Percentiles rank a stretch among this genome's conserved stretches.
Evolutionary conservation across 257 asterid genomes (phyloP).

Genomic region (Plantago ovata): DNA sequence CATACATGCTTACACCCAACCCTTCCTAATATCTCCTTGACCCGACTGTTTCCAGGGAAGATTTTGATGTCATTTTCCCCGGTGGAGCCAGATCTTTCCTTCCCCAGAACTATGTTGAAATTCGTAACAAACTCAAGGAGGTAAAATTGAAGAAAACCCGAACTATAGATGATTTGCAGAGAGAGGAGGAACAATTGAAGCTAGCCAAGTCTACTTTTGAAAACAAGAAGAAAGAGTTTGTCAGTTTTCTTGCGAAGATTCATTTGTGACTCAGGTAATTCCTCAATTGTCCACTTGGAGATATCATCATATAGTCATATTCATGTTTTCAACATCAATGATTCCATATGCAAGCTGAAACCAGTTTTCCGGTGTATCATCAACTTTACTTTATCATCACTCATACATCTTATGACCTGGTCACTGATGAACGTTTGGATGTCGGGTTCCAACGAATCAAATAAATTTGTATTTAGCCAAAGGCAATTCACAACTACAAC

Average conservation of each 20-base stretch:
- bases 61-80: constrained; percentile 61
- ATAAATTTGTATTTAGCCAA: no score
- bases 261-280: constrained; percentile 38
- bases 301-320: constrained; percentile 2
- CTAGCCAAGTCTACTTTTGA: constrained; percentile 49
- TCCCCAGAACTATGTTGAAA: constrained; percentile 38
- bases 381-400: background rate
- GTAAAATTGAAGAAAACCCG: constrained; percentile 63
- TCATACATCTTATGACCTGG: no score
- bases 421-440: no score
- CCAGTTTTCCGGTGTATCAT: background rate
- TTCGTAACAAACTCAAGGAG: constrained; percentile 53
- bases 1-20: constrained; percentile 9
- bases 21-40: constrained; percentile 13
- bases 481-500: no score
- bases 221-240: constrained; percentile 57
- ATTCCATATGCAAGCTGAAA: constrained; percentile 4
- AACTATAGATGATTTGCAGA: constrained; percentile 51
- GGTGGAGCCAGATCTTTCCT: constrained; percentile 32
- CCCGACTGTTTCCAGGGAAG: constrained; percentile 34
- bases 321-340: constrained; percentile 11
- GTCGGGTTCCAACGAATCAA: no score
- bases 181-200: constrained; percentile 55
- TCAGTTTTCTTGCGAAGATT: constrained; percentile 49
- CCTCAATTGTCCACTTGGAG: constrained; percentile 4